Evolutionary conservation across 805 yeast genomes (phyloP).

Genomic region (Pichia exigua): DNA sequence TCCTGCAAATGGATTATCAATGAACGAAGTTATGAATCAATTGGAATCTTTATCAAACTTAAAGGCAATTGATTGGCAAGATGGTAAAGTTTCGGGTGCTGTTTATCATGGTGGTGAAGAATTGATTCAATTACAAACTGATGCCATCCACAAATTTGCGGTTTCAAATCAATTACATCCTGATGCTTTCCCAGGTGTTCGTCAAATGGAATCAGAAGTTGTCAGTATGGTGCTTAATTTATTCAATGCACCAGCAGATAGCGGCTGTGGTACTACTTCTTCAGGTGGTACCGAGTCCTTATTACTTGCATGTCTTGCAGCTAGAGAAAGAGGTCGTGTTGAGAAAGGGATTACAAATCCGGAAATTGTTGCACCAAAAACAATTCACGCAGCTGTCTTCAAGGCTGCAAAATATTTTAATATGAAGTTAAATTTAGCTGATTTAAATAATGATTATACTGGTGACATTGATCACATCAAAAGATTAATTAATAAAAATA

Average conservation of each 20-base stretch:
- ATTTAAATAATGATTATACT: constrained; percentile 56
- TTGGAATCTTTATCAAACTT: constrained; percentile 43
- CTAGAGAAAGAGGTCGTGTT: constrained; percentile 64
- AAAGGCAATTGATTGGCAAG: constrained; percentile 67
- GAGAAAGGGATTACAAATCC: constrained; percentile 58
- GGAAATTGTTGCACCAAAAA: constrained; percentile 81
- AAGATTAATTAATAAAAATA: constrained; percentile 63
- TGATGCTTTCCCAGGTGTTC: constrained; percentile 91
- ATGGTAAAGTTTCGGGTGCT: constrained; percentile 88
- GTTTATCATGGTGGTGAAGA: constrained; percentile 94
- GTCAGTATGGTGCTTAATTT: constrained; percentile 81
- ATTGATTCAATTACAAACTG: constrained; percentile 61
- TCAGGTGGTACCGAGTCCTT: constrained; percentile 96
- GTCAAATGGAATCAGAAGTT: constrained; percentile 94
- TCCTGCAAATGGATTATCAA: constrained; percentile 54
- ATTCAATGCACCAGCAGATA: constrained; percentile 68
- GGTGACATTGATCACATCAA: constrained; percentile 60
- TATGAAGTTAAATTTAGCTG: constrained; percentile 76
- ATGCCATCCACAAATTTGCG: constrained; percentile 67
- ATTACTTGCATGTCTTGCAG: constrained; percentile 78
- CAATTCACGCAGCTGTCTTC: constrained; percentile 92
- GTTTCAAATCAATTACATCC: constrained; percentile 96
- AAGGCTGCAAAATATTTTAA: constrained; percentile 90
- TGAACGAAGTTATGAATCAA: constrained; percentile 38
- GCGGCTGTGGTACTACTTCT: constrained; percentile 73